Conservation (phyloP, 106 monocot species). For the Apostasia ramifera region DNA sequence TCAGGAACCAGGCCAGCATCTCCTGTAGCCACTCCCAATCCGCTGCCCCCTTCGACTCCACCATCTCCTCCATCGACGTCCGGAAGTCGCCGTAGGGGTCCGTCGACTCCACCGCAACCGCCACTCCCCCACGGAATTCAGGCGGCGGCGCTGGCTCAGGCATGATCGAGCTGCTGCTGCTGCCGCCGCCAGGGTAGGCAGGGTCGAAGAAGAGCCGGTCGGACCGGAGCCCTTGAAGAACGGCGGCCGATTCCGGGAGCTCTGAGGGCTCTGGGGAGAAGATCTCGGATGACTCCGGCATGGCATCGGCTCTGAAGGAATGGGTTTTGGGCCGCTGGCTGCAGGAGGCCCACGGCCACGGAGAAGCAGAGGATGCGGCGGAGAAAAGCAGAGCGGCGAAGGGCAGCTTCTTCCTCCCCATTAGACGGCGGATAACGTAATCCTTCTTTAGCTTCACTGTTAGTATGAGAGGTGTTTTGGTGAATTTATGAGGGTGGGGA, state of each 20-base stretch:
- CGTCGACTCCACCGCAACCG: conserved; percentile 32
- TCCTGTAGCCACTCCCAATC: conserved; percentile 42
- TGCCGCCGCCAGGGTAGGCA: conserved; percentile 28
- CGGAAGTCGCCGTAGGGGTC: conserved; percentile 40
- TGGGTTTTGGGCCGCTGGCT: background rate
- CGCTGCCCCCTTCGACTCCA: conserved; percentile 25
- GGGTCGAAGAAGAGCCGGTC: conserved; percentile 62
- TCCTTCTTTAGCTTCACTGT: too few species aligned
- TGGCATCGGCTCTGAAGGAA: background rate
- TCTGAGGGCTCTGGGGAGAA: background rate
- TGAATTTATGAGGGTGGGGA: too few species aligned
- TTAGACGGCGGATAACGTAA: background rate
- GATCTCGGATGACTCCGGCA: background rate
- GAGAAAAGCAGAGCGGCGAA: conserved; percentile 17
- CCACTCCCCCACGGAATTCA: conserved; percentile 18
- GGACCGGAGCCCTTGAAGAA: conserved; percentile 26
- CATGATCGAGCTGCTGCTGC: conserved; percentile 42
- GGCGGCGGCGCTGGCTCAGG: conserved; percentile 7
- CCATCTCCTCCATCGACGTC: conserved; percentile 71
- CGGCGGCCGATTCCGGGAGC: background rate
- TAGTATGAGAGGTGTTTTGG: too few species aligned
- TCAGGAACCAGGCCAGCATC: conserved; percentile 42
- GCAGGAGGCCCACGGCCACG: conserved; percentile 12
- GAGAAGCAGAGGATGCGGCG: background rate
- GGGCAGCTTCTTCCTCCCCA: conserved; percentile 5